A percentile compares a stretch with the other conserved stretches of the same genome.
Conservation (phyloP, 164 flowering plant species). For the Nelumbo lutea region DNA sequence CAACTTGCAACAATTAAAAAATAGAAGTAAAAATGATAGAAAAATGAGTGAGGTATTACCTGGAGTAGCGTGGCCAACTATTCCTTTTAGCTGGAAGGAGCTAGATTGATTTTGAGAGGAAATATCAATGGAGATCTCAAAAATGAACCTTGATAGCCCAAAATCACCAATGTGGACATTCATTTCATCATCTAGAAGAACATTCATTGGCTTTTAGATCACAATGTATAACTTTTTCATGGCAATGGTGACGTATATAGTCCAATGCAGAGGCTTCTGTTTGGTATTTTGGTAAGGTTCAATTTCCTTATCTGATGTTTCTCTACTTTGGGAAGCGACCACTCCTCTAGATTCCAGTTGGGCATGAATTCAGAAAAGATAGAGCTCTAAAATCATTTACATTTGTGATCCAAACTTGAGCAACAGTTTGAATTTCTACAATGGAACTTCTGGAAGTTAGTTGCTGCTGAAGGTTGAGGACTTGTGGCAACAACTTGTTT, state of each 20-base stretch:
- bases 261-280: slow-evolving; percentile 25
- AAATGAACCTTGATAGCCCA: slow-evolving; percentile 22
- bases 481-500: slow-evolving; percentile 33
- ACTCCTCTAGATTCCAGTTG: slow-evolving; percentile 28
- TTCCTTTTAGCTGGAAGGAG: slow-evolving; percentile 19
- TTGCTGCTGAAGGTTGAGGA: slow-evolving; percentile 22
- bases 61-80: slow-evolving; percentile 30
- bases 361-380: slow-evolving; percentile 22
- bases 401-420: slow-evolving; percentile 28
- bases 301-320: background rate
- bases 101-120: slow-evolving; percentile 2
- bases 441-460: slow-evolving; percentile 32
- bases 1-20: background rate
- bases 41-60: slow-evolving; percentile 8
- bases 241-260: slow-evolving; percentile 25
- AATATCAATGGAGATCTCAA: background rate
- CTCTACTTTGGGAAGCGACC: slow-evolving; percentile 16
- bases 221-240: slow-evolving; percentile 23
- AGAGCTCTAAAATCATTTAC: slow-evolving; percentile 32
- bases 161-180: slow-evolving; percentile 27
- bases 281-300: slow-evolving; percentile 12
- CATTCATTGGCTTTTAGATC: slow-evolving; percentile 33
- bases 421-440: slow-evolving; percentile 37
- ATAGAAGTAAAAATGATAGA: background rate
- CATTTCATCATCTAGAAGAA: slow-evolving; percentile 30